Base-by-base conservation (phyloP, 1,284 basidiomycete genomes). In the Marasmius tenuissimus region DNA sequence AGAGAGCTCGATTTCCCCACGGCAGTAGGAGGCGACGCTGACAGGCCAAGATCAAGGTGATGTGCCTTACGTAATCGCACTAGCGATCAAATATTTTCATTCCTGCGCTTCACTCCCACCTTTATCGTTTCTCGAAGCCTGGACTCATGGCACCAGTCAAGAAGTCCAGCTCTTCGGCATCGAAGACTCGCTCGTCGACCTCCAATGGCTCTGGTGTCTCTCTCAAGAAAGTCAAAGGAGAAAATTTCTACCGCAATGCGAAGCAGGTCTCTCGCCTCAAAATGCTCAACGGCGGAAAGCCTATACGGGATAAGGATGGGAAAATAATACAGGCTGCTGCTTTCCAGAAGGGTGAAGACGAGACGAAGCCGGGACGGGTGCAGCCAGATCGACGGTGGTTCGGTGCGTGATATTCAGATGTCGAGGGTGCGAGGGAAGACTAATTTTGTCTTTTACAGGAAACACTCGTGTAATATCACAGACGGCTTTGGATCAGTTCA, bases 401-500 rank as follows among this genome's bases (percentile, higher is more conserved):
- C 70, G 96, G 94, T 96, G 71, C 70, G 91, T 83, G 47, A 42
- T 49, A 56, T 47, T 38, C 42, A 51, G 62, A 47, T 56, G 61
- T 60, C 57, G 5, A 48, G 20, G 12, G n/a, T 20, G 34, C 37
- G 33, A 42, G 33, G 11, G 20, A 53, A 16, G 11, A 38, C 40
- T 33, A n/a, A 40, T 33, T 33, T 3, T 53, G 27, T 20, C n/a
- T 56, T 49, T 11, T 9, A 35, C 39, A 96, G 93, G 96, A 53
- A 99, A 99, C 78, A 99, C 97, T 11, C 85, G 97, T 71, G 97
- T 98, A 58, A 98, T 99, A 73, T 95, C 93, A n/a, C 96, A 98
- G 72, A 92, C 86, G 45, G 95, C 96, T 7, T 78, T 98, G 70
- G 96, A 98, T 71, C 96, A 97, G 75, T 97, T 98, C 78, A 82